Conservation (phyloP, 1,139 yeast genomes). For the Lodderomyces orthopsilosis region DNA sequence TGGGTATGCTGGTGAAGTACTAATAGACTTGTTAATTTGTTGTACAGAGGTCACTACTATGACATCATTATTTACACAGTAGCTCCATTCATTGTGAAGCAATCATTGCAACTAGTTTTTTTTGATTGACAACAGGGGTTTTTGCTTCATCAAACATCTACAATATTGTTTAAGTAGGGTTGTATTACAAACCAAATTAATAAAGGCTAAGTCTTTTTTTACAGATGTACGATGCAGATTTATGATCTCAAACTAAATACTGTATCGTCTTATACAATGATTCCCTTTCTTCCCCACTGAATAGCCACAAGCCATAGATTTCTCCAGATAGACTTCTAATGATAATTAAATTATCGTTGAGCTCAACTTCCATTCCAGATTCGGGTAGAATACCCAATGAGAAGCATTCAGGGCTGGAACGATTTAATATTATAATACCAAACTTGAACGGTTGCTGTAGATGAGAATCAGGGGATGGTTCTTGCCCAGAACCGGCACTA, state of each 20-base stretch:
- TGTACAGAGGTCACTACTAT: too few relatives aligned
- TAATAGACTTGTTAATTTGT: too few relatives aligned
- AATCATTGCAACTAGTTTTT: too few relatives aligned
- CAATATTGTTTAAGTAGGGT: too few relatives aligned
- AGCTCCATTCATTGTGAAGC: too few relatives aligned
- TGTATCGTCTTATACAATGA: conserved; percentile 58
- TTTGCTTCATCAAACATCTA: too few relatives aligned
- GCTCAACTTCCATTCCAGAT: conserved; percentile 63
- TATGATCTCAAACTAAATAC: conserved; percentile 25
- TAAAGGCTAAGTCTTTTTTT: too few relatives aligned
- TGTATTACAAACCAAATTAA: too few relatives aligned
- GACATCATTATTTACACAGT: too few relatives aligned
- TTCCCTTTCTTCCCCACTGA: conserved; percentile 70
- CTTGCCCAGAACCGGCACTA: conserved; percentile 28
- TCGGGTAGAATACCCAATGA: conserved; percentile 72
- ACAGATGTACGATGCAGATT: too few relatives aligned
- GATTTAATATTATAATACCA: conserved; percentile 75
- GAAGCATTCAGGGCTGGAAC: conserved; percentile 74
- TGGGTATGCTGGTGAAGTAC: too few relatives aligned
- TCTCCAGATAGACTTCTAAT: conserved; percentile 73
- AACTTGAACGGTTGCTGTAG: conserved; percentile 36
- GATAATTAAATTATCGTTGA: conserved; percentile 77
- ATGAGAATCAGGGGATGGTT: conserved; percentile 24
- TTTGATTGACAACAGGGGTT: too few relatives aligned
- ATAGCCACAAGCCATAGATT: conserved; percentile 88